A percentile compares a stretch with the other conserved stretches of the same genome.
These are phyloP conservation scores for Artemisia annua DNA, from an alignment of 129 eudicot genomes.

Conservation along the genomic window DNA sequence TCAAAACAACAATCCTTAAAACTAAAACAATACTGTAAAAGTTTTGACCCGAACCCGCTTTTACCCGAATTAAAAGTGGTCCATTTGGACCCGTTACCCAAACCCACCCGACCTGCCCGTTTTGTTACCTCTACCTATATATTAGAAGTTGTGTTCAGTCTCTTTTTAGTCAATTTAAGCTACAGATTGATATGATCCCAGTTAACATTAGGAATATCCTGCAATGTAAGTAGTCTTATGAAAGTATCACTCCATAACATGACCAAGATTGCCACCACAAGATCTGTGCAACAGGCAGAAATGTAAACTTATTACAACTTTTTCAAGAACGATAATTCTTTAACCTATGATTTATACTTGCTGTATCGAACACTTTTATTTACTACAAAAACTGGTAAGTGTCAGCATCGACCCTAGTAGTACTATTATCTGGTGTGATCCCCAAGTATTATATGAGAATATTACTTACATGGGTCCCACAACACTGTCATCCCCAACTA, in stretches of 20 bases:
- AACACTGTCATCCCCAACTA: not conserved
- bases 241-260: not conserved
- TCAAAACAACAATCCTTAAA: not conserved
- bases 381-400: too few relatives aligned
- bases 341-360: too few relatives aligned
- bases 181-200: not conserved
- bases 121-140: not conserved
- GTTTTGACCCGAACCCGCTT: too few relatives aligned
- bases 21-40: not conserved
- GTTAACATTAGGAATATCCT: not conserved
- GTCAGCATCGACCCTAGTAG: too few relatives aligned
- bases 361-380: too few relatives aligned
- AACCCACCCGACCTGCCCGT: too few relatives aligned
- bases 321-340: too few relatives aligned
- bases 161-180: not conserved
- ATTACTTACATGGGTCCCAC: constrained; percentile 13
- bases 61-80: too few relatives aligned
- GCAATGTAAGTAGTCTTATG: not conserved
- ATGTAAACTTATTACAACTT: not conserved
- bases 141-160: not conserved
- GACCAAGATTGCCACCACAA: not conserved
- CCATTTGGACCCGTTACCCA: not conserved
- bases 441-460: not conserved
- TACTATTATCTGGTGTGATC: not conserved
- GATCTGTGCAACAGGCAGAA: not conserved